Percentiles rank a stretch among this genome's conserved stretches.
Evolutionary conservation across 495 filamentous ascomycete genomes (phyloP).

Genomic region (Lepraria neglecta): DNA sequence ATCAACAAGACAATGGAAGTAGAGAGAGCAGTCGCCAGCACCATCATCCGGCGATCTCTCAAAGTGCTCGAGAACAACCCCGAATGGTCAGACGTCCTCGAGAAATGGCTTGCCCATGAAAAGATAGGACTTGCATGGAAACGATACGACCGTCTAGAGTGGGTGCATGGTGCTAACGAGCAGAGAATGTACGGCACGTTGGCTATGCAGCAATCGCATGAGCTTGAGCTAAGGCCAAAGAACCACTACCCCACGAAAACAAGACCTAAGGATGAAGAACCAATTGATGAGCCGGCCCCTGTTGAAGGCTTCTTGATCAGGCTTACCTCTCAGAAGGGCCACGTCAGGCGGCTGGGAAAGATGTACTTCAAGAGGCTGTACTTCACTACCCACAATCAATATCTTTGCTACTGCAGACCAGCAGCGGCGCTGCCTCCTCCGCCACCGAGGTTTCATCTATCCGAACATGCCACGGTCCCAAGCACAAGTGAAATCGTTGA

Average conservation of each 20-base stretch:
- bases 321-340: constrained; percentile 59
- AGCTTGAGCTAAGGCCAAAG: constrained; percentile 66
- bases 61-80: constrained; percentile 50
- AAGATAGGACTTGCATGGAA: constrained; percentile 71
- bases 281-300: constrained; percentile 56
- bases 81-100: constrained; percentile 59
- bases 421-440: constrained; percentile 59
- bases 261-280: constrained; percentile 60
- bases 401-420: constrained; percentile 59
- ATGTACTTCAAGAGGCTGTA: constrained; percentile 68
- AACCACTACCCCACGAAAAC: constrained; percentile 59
- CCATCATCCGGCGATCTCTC: constrained; percentile 54
- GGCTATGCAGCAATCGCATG: constrained; percentile 66
- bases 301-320: constrained; percentile 68
- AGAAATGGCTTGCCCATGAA: constrained; percentile 53
- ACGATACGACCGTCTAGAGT: constrained; percentile 69
- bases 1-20: constrained; percentile 43
- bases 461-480: constrained; percentile 43
- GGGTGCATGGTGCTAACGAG: constrained; percentile 64
- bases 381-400: constrained; percentile 64
- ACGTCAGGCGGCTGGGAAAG: constrained; percentile 53
- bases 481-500: constrained; percentile 51
- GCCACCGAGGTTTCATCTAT: constrained; percentile 50
- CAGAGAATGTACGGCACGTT: constrained; percentile 69
- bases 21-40: constrained; percentile 48